phyloP scores from a whole-genome alignment of 140 eudicot species.

The Cichorium intybus region DNA sequence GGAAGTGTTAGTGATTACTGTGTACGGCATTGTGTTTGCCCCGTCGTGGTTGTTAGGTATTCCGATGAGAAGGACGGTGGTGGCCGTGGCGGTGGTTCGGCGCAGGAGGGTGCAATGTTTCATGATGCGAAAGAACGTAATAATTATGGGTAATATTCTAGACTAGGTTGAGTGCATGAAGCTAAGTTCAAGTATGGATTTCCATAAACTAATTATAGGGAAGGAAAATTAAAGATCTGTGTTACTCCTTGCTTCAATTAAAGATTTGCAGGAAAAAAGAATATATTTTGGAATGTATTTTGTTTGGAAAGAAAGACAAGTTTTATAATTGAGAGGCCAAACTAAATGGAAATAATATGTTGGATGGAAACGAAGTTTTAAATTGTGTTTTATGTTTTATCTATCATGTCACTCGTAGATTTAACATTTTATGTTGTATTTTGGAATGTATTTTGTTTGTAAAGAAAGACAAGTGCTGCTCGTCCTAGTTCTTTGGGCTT shows the following conservation, averaged over 20 bases:
- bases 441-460: not conserved
- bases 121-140: slow-evolving; percentile 30
- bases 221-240: not conserved
- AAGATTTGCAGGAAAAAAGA: not conserved
- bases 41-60: slow-evolving; percentile 51
- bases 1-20: slow-evolving; percentile 64
- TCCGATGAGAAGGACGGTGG: slow-evolving; percentile 10
- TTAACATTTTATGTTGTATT: not conserved
- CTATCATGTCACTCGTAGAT: not conserved
- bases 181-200: not conserved
- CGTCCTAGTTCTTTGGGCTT: no score
- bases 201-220: slow-evolving; percentile 1
- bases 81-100: not conserved
- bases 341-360: not conserved
- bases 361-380: not conserved
- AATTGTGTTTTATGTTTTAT: not conserved
- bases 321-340: not conserved
- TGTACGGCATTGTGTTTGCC: slow-evolving; percentile 57
- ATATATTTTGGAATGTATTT: not conserved
- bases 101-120: slow-evolving; percentile 11
- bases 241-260: slow-evolving; percentile 1
- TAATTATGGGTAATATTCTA: not conserved
- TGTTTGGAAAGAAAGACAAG: not conserved
- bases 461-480: no score
- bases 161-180: not conserved